Evolutionary conservation across 2,329 filamentous ascomycete species (phyloP), one percentile per base, ranked within the genome.

Genomic region (Rhynchosporium agropyri): DNA sequence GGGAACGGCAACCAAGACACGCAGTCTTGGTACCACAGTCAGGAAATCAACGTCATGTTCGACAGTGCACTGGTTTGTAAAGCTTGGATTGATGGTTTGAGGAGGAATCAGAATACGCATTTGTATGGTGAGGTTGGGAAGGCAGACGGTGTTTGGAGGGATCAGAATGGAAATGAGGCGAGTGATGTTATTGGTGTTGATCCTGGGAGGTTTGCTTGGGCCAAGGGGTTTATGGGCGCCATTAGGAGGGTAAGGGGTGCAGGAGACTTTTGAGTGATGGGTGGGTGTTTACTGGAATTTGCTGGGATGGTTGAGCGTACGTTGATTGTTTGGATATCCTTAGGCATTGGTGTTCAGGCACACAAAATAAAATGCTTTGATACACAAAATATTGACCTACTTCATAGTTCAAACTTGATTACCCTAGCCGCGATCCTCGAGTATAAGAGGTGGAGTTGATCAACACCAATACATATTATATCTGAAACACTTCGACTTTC

Each of bases 1-100:
- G 90, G 90, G 3, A 90, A 85, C 67, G 90, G 89, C 0, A 94
- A 93, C 71, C 88, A 92, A 73, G 90, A 94, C 69, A 92, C 90
- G 1, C 90, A 94, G 75, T 86, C 83, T 26, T 93, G 89, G 86
- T 92, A 83, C 68, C 90, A 94, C 71, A 87, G 83, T 60, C 89
- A 92, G 74, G 90, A 94, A 74, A 82, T 90, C 60, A 93, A 94
- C 68, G 75, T 93, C 29, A 85, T 94, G 82, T 76, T 92, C 5
- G 90, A 94, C 65, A 88, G 83, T 26, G 69, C 74, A 0, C 74
- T 79, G 1, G 77, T 92, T 0, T 92, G 89, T 68, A 72, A 72
- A 36, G 79, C 78, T 40, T 91, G 89, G 89, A 79, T 84, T 26
- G 83, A 86, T 15, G 84, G 77, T 0, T 79, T 90, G 15, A 76